Evolutionary conservation across 345 rosid species (phyloP), one percentile per base, ranked within the genome.

Genomic region (Combretum micranthum): DNA sequence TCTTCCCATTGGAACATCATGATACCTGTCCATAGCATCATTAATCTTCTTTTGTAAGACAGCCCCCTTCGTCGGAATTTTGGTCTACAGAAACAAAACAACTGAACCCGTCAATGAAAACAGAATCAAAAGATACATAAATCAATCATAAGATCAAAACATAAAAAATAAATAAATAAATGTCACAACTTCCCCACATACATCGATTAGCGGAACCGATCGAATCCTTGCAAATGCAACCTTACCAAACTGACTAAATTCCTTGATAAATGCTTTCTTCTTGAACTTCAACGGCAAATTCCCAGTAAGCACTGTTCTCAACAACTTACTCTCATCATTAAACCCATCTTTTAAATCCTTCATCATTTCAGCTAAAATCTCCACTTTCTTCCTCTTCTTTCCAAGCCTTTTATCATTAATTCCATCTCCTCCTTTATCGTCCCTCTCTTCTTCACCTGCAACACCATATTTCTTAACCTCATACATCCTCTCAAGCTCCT

Each of bases 161-260:
- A 18, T 56, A 7, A 23, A 59, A 3, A 22, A 74, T 63, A n/a
- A n/a, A n/a, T n/a, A n/a, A n/a, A 50, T 53, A 56, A 55, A 63
- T 20, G 12, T 22, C 12, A 19, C 19, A 37, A 15, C 18, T 2
- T 15, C n/a, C 22, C n/a, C 50, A 81, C 97, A 79, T 65, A 93
- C 99, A 66, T 93, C 96, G n/a, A 69, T 62, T 26, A 87, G 66
- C 0, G 99, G 97, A 18, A 93, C 85, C 1, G 97, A 93, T 15
- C 99, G 92, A 47, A 93, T 85, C 75, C 97, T 87, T 45, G 81
- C 78, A 9, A 97, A 90, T 53, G 89, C 96, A 57, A 90, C 61
- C 56, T 80, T 95, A 55, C 99, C 99, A 55, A 83, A 90, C 65
- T 69, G 71, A 64, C 83, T 72, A 46, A 89, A 93, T 50, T 85